Conservation (phyloP, 768 basidiomycete genomes). For the Obba rivulosa region DNA sequence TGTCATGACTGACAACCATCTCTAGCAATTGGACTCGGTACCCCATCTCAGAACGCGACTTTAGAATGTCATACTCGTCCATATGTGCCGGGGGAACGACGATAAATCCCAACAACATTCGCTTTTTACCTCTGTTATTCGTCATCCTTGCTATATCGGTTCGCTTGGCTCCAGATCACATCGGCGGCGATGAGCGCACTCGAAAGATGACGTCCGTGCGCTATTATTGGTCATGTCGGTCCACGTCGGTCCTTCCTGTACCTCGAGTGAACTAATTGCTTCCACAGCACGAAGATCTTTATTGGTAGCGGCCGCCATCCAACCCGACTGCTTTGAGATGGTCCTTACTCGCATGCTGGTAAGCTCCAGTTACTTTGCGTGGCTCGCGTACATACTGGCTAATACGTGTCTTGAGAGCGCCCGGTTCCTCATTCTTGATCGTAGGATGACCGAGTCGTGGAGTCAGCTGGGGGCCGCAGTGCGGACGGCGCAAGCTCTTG, state of each 20-base stretch:
- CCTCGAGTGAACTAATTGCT: constrained; percentile 7
- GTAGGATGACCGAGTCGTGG: constrained; percentile 93
- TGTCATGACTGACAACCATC: constrained; percentile 3
- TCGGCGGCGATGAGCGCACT: constrained; percentile 73
- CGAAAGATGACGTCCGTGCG: constrained; percentile 77
- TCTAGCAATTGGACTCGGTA: constrained; percentile 89
- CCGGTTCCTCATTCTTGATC: constrained; percentile 64
- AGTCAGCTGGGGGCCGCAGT: constrained; percentile 92
- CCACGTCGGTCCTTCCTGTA: background rate
- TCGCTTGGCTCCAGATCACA: constrained; percentile 77
- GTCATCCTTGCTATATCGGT: constrained; percentile 88
- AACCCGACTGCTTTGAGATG: constrained; percentile 87
- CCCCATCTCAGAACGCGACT: constrained; percentile 81
- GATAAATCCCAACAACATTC: constrained; percentile 69
- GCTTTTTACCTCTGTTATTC: constrained; percentile 88
- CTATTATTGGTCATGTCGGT: constrained; percentile 95
- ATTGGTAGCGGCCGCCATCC: constrained; percentile 88
- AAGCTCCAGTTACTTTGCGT: constrained; percentile 7
- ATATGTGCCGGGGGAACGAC: constrained; percentile 57
- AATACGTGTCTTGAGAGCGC: constrained; percentile 44
- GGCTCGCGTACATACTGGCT: constrained; percentile 6
- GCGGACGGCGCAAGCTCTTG: constrained; percentile 88
- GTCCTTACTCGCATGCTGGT: constrained; percentile 87
- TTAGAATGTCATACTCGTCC: constrained; percentile 65
- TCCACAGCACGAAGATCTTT: constrained; percentile 74